Evolutionary conservation across 495 filamentous ascomycete species (phyloP).

Genomic region (Bacidia gigantensis): DNA sequence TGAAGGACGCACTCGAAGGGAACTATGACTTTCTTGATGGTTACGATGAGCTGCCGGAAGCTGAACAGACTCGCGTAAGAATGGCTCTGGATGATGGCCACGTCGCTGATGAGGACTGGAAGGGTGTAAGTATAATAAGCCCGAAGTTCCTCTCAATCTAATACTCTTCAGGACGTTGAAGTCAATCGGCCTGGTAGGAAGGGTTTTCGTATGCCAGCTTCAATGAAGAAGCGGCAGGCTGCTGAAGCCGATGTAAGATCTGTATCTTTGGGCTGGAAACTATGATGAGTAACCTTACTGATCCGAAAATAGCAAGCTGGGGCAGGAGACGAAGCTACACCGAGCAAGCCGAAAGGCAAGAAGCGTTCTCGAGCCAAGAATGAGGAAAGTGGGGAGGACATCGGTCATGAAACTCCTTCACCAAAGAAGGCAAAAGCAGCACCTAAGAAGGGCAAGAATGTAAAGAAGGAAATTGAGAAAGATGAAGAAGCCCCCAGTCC

Average conservation of each 20-base stretch:
- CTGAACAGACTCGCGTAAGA: slow-evolving; percentile 47
- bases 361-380: slow-evolving; percentile 30
- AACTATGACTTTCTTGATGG: slow-evolving; percentile 47
- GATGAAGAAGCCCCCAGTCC: not conserved
- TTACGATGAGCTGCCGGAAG: slow-evolving; percentile 52
- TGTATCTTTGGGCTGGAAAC: not conserved
- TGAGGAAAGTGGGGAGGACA: slow-evolving; percentile 20
- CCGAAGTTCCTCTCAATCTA: slow-evolving; percentile 2
- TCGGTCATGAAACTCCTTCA: slow-evolving; percentile 16
- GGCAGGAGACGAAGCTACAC: slow-evolving; percentile 3
- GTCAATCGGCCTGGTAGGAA: slow-evolving; percentile 51
- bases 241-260: slow-evolving; percentile 10
- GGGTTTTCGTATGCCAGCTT: slow-evolving; percentile 39
- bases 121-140: slow-evolving; percentile 43
- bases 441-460: slow-evolving; percentile 18
- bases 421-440: slow-evolving; percentile 23
- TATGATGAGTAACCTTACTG: not conserved
- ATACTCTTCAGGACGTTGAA: slow-evolving; percentile 45
- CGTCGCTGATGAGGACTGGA: slow-evolving; percentile 66
- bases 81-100: slow-evolving; percentile 54
- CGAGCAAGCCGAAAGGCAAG: slow-evolving; percentile 24
- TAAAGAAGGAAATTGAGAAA: slow-evolving; percentile 11
- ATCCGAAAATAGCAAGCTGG: not conserved
- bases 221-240: slow-evolving; percentile 32
- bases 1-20: slow-evolving; percentile 32